These are phyloP conservation scores for Diaporthe humulicola DNA, from an alignment of 2,329 filamentous ascomycete genomes.

Conservation along the genomic window DNA sequence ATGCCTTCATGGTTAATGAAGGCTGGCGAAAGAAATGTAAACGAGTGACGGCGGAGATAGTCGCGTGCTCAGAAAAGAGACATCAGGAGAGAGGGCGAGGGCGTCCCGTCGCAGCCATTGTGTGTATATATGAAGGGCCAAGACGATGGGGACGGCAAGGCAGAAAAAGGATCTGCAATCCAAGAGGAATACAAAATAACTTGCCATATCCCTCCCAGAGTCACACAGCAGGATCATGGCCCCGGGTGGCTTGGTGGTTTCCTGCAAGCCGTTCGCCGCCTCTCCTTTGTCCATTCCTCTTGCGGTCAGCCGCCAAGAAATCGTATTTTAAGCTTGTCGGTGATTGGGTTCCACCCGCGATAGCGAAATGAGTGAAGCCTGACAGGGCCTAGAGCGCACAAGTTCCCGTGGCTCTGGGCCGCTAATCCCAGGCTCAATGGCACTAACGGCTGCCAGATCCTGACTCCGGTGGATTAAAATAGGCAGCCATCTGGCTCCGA, in stretches of 20 bases:
- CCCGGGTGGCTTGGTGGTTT: conserved; percentile 30
- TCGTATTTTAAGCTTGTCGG: conserved; percentile 37
- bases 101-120: background rate
- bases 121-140: conserved; percentile 11
- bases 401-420: conserved; percentile 11
- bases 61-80: conserved; percentile 21
- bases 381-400: conserved; percentile 21
- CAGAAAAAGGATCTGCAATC: background rate
- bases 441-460: conserved; percentile 20
- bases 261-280: background rate
- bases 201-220: conserved; percentile 16
- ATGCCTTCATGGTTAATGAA: conserved; percentile 36
- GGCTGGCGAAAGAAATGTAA: background rate
- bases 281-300: conserved; percentile 21
- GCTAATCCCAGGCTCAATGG: background rate
- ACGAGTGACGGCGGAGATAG: conserved; percentile 28
- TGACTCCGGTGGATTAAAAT: conserved; percentile 5
- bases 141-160: background rate
- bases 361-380: conserved; percentile 35
- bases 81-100: conserved; percentile 1
- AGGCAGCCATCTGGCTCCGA: conserved; percentile 11
- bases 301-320: conserved; percentile 23
- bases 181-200: background rate
- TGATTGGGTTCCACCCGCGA: conserved; percentile 22
- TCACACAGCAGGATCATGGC: conserved; percentile 32